phyloP scores from a whole-genome alignment of 768 basidiomycete genomes.

The Suillus occidentalis region DNA sequence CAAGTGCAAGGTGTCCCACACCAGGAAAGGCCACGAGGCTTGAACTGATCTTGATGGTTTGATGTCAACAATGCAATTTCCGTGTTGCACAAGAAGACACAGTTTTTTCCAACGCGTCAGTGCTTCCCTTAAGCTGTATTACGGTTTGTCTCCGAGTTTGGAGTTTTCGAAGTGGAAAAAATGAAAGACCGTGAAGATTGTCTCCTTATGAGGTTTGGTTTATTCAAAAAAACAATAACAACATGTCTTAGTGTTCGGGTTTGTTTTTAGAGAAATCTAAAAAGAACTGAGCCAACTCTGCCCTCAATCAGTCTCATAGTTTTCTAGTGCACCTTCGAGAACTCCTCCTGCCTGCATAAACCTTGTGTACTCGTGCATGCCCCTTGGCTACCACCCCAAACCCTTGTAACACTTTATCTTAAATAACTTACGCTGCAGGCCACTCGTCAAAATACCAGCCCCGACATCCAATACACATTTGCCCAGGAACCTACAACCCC shows the following conservation, averaged over 20 bases:
- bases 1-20: slow-evolving; percentile 15
- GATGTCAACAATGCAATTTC: slow-evolving; percentile 30
- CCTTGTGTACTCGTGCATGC: no score
- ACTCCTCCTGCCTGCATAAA: no score
- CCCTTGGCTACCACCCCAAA: no score
- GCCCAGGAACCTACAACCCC: no score
- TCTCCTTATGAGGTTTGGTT: slow-evolving; percentile 16
- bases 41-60: slow-evolving; percentile 10
- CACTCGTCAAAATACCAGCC: no score
- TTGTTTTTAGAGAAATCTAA: no score
- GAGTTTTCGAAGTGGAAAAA: slow-evolving; percentile 13
- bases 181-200: slow-evolving; percentile 30
- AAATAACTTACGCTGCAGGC: no score
- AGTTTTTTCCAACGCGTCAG: slow-evolving; percentile 16
- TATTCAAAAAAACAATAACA: slow-evolving; percentile 19
- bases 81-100: slow-evolving; percentile 26
- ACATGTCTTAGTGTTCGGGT: background rate
- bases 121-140: slow-evolving; percentile 10
- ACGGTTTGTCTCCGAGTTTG: slow-evolving; percentile 21
- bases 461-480: no score
- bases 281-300: no score
- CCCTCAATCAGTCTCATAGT: no score
- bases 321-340: no score
- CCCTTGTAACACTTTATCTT: no score
- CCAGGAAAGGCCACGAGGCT: slow-evolving; percentile 23